These are phyloP conservation scores for Phaeophleospora eucalypticola DNA, from an alignment of 2,329 filamentous ascomycete species.

Conservation along the genomic window DNA sequence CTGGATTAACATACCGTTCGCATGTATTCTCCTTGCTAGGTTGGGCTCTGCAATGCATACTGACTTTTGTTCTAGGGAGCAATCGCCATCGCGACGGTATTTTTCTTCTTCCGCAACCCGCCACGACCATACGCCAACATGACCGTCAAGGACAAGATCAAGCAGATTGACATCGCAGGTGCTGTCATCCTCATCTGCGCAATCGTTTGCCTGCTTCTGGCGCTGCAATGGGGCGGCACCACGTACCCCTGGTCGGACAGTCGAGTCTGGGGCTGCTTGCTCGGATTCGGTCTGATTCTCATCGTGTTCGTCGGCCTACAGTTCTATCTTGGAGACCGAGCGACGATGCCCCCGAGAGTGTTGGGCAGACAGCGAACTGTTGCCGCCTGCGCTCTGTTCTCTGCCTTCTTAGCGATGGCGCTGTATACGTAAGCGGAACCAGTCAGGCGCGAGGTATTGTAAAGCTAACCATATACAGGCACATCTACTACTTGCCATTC, in stretches of 20 bases:
- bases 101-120: constrained; percentile 29
- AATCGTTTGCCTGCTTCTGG: constrained; percentile 40
- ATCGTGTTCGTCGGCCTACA: constrained; percentile 34
- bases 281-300: constrained; percentile 37
- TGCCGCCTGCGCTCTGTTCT: constrained; percentile 30
- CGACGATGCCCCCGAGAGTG: constrained; percentile 25
- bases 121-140: constrained; percentile 10
- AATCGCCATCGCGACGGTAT: constrained; percentile 33
- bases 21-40: too few species aligned
- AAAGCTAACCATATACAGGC: constrained; percentile 1
- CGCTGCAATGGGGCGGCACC: constrained; percentile 45
- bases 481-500: constrained; percentile 42
- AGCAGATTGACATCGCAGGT: constrained; percentile 49
- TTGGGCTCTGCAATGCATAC: too few species aligned
- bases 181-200: constrained; percentile 39
- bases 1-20: constrained; percentile 42
- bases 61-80: too few species aligned
- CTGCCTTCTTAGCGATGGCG: constrained; percentile 36
- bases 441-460: background rate
- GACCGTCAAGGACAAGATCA: constrained; percentile 41
- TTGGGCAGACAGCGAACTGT: constrained; percentile 33
- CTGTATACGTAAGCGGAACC: constrained; percentile 29
- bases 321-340: constrained; percentile 18
- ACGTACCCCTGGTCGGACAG: constrained; percentile 34
- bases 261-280: constrained; percentile 22